Evolutionary conservation across 2,329 filamentous ascomycete genomes (phyloP).

Genomic region (Aspergillus quadrilineatus): DNA sequence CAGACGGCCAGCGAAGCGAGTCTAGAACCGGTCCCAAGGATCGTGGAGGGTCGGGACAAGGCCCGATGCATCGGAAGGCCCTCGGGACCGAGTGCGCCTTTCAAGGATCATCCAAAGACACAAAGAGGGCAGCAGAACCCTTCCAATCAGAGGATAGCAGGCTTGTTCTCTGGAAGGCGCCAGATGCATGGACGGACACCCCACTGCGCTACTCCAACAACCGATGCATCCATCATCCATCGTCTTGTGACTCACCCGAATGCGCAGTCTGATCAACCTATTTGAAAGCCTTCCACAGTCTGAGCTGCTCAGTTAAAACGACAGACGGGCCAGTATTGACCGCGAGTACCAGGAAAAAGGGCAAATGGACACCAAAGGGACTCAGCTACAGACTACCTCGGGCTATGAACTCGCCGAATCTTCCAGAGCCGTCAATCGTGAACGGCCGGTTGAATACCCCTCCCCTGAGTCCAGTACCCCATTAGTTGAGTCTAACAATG

Average conservation of each 20-base stretch:
- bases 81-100: background rate
- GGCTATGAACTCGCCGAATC: constrained; percentile 1
- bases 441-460: background rate
- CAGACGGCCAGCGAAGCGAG: background rate
- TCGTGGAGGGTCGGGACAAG: background rate
- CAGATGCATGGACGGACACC: no score
- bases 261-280: background rate
- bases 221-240: background rate
- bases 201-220: background rate
- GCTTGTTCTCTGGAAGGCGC: no score
- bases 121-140: background rate
- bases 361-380: background rate
- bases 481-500: background rate
- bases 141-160: background rate
- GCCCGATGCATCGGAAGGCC: background rate
- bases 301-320: background rate
- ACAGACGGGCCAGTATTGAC: no score
- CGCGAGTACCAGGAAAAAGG: background rate
- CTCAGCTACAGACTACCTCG: background rate
- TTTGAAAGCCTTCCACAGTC: background rate
- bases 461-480: background rate
- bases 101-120: background rate
- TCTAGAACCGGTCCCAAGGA: background rate
- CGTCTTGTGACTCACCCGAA: background rate
- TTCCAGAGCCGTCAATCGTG: background rate